phyloP scores from a whole-genome alignment of 2,329 filamentous ascomycete genomes.

The Acrocalymma vagum region DNA sequence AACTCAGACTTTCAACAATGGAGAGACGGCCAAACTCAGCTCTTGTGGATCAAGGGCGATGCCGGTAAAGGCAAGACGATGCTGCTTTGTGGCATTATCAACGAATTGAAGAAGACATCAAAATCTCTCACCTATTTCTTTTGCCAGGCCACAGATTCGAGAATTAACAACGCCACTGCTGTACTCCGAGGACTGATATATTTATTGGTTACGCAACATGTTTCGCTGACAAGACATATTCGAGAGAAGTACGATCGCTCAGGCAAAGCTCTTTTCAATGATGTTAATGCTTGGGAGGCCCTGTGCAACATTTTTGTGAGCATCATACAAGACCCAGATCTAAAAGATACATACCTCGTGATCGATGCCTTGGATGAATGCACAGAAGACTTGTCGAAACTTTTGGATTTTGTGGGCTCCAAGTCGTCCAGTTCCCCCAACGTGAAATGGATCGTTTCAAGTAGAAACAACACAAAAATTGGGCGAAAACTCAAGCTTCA shows the following conservation, averaged over 20 bases:
- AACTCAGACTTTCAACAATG: constrained; percentile 6
- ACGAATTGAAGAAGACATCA: constrained; percentile 34
- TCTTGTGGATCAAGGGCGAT: constrained; percentile 10
- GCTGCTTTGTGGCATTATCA: constrained; percentile 20
- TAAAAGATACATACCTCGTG: constrained; percentile 45
- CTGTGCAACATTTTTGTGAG: constrained; percentile 47
- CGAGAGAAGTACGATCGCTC: constrained; percentile 36
- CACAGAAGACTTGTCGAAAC: constrained; percentile 4
- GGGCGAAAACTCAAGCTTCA: constrained; percentile 32
- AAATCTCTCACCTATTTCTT: constrained; percentile 46
- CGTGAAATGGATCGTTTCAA: constrained; percentile 36
- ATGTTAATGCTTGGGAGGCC: constrained; percentile 35
- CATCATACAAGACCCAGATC: constrained; percentile 48
- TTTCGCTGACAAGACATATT: constrained; percentile 45
- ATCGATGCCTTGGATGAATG: constrained; percentile 62
- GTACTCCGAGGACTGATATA: constrained; percentile 56
- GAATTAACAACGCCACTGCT: constrained; percentile 52
- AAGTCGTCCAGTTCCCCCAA: constrained; percentile 15
- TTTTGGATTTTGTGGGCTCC: not conserved
- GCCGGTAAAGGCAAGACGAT: constrained; percentile 12
- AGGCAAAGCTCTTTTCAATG: constrained; percentile 28
- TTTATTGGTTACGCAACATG: constrained; percentile 45
- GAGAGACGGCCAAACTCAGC: not conserved
- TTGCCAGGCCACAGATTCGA: constrained; percentile 50
- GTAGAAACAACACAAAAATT: constrained; percentile 52